Base-by-base conservation (phyloP, 805 yeast species). In the Myxozyma sirexii region DNA sequence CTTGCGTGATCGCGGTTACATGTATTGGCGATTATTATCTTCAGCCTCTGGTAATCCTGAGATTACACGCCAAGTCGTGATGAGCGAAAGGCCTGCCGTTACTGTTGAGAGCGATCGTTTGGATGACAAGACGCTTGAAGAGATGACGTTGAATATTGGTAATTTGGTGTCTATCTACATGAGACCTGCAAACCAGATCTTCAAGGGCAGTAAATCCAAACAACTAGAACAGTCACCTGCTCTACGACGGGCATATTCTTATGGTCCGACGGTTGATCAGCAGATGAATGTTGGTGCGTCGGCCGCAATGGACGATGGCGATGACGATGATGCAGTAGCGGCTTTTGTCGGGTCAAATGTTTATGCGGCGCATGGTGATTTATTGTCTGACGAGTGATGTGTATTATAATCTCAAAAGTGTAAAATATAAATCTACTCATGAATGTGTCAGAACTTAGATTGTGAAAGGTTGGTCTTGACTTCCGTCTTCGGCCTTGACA, bases 11-110 rank as follows among this genome's bases (percentile, higher is more conserved):
- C 75, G 97, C 41, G 97, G 93, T 0, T 86, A 78, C 69, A 84
- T 90, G 74, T 92, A 93, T 74, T 87, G 96, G 94, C 79, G 96
- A 58, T 74, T 92, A 29, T 74, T 92, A 5, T 83, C 94, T 0
- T 62, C 79, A 5, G 77, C 76, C 49, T 77, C 77, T 38, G 75
- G 71, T 5, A 74, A 71, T 42, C 73, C 75, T 4, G 77, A 77
- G 19, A 74, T 77, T 1, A 76, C 84, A 2, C 72, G 75, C 53
- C 79, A 77, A 23, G 79, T 92, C n/a, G 79, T 91, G 12, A 78
- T 84, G 64, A 83, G 84, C 13, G 76, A 77, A 2, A 58, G 83
- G 21, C 96, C 96, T 0, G 74, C 79, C 0, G 87, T 92, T 5
- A 79, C 84, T 19, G 76, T 84, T 0, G 86, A 87, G 21, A 84